Conservation (phyloP, 306 rosid species). For the Adenanthera pavonina region DNA sequence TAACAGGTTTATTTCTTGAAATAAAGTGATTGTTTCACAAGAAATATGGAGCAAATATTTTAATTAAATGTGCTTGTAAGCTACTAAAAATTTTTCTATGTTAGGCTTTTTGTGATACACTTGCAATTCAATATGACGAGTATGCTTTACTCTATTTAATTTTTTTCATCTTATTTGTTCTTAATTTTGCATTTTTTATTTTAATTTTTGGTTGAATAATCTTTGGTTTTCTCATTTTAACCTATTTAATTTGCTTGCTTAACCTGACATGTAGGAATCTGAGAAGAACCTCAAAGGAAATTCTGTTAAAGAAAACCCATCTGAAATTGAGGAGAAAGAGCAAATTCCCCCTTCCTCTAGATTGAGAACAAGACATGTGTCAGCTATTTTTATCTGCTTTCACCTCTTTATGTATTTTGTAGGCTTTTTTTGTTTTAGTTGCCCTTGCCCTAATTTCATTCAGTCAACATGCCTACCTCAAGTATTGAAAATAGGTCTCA, state of each 20-base stretch:
- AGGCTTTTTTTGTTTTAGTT: slow-evolving; percentile 2
- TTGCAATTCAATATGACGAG: slow-evolving; percentile 25
- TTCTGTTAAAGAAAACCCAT: slow-evolving; percentile 48
- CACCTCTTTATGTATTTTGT: slow-evolving; percentile 29
- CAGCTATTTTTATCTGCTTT: slow-evolving; percentile 41
- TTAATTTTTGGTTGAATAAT: slow-evolving; percentile 1
- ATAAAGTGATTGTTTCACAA: not conserved
- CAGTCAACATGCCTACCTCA: slow-evolving; percentile 59
- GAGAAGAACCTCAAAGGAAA: slow-evolving; percentile 51
- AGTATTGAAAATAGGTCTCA: slow-evolving; percentile 56
- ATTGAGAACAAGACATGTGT: slow-evolving; percentile 81
- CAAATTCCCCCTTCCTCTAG: slow-evolving; percentile 61
- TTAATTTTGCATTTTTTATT: not conserved
- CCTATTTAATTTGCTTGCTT: slow-evolving; percentile 40
- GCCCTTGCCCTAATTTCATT: slow-evolving; percentile 26
- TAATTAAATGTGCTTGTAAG: not conserved
- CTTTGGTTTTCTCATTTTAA: slow-evolving; percentile 34
- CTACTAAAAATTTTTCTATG: not conserved
- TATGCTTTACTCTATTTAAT: not conserved
- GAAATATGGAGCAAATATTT: not conserved
- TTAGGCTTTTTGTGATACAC: not conserved
- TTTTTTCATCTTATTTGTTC: not conserved
- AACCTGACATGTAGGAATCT: slow-evolving; percentile 55
- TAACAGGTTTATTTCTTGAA: slow-evolving; percentile 5
- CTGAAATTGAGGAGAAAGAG: slow-evolving; percentile 53